A percentile compares a stretch with the other conserved stretches of the same genome.
phyloP scores from a whole-genome alignment of 2,329 filamentous ascomycete genomes.

The Juglanconis oblonga region DNA sequence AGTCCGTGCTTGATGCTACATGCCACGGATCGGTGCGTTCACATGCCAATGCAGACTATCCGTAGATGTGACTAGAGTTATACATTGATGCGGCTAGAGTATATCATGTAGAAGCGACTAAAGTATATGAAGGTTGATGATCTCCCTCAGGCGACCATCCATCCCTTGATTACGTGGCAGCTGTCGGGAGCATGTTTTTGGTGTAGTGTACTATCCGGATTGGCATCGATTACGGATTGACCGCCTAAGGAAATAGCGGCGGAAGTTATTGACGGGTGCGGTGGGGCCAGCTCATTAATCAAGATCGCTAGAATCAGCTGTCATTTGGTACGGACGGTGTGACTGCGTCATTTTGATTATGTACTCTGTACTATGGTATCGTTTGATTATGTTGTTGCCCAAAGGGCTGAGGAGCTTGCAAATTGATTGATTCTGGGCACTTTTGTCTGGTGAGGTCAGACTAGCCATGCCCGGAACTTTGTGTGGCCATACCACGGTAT shows the following conservation, averaged over 20 bases:
- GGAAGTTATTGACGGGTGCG: neutral
- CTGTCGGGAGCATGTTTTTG: no score
- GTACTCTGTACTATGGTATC: neutral
- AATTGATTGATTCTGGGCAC: neutral
- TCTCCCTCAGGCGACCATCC: no score
- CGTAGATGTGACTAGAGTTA: no score
- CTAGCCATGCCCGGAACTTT: neutral
- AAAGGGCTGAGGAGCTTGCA: neutral
- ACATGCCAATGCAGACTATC: no score
- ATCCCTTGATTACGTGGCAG: neutral
- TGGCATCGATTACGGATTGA: neutral
- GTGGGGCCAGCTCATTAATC: constrained; percentile 1
- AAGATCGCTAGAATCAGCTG: neutral
- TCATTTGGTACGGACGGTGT: neutral
- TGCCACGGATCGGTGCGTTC: no score
- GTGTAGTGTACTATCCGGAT: neutral
- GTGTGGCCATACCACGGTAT: no score
- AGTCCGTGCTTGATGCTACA: no score
- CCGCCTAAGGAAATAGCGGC: neutral
- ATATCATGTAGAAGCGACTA: no score
- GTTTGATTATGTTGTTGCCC: neutral
- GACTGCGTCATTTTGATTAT: neutral
- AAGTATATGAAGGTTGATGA: no score
- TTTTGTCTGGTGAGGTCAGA: neutral
- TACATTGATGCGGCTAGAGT: no score